These are phyloP conservation scores for Phytophthora hybrid DNA, from an alignment of 352 stramenopile species.

Conservation along the genomic window DNA sequence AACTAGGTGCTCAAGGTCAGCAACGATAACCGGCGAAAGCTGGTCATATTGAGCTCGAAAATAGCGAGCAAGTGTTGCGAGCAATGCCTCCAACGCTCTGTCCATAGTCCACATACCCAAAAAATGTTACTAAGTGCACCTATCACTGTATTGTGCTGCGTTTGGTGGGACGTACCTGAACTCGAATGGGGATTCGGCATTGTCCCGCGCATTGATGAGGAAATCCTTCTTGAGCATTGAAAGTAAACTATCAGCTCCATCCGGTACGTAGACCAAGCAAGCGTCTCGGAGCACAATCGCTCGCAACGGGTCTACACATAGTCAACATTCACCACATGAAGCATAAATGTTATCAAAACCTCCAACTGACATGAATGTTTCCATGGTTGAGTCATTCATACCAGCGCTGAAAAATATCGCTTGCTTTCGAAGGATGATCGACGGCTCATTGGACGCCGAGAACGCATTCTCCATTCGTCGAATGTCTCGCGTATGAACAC, in stretches of 20 bases:
- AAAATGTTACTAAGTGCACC: background rate
- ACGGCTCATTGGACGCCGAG: conserved; percentile 68
- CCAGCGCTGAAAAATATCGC: conserved; percentile 71
- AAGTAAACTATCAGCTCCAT: conserved; percentile 56
- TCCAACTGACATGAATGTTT: background rate
- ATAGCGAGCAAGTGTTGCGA: conserved; percentile 51
- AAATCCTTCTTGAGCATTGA: conserved; percentile 66
- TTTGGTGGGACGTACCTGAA: conserved; percentile 47
- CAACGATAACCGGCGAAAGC: conserved; percentile 41
- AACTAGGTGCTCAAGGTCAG: conserved; percentile 55
- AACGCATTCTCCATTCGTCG: conserved; percentile 77
- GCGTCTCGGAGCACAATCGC: conserved; percentile 62
- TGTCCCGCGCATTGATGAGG: conserved; percentile 45
- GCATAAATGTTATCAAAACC: background rate
- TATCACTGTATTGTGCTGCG: no score
- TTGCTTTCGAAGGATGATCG: conserved; percentile 66
- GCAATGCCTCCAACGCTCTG: conserved; percentile 48
- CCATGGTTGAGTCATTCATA: conserved; percentile 24
- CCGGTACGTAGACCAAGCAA: conserved; percentile 55
- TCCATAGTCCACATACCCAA: background rate
- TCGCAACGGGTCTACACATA: conserved; percentile 52
- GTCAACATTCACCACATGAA: background rate
- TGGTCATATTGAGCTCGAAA: conserved; percentile 55
- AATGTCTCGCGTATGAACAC: conserved; percentile 67
- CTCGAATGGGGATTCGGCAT: conserved; percentile 58